Evolutionary conservation across 169 alveolate species (phyloP).

Genomic region (Neospora caninum): DNA sequence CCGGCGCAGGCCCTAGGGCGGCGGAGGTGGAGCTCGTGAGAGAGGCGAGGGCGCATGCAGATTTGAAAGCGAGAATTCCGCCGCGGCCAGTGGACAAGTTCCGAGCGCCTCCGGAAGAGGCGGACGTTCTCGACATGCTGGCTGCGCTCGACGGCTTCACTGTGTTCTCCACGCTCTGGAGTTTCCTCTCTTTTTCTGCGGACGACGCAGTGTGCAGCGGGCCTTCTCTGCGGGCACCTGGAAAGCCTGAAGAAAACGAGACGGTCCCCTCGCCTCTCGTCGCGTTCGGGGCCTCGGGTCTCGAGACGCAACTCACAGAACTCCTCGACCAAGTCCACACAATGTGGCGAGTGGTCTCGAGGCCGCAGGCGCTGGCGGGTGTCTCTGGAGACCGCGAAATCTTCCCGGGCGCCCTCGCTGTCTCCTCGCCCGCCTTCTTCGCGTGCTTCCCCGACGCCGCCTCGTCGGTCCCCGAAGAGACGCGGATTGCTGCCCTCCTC

Average conservation of each 20-base stretch:
- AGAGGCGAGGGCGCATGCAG: neutral
- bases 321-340: neutral
- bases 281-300: neutral
- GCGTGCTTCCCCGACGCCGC: too few relatives aligned
- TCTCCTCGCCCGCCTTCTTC: too few relatives aligned
- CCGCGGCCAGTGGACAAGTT: neutral
- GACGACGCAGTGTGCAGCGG: neutral
- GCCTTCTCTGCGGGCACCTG: too few relatives aligned
- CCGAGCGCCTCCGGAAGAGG: neutral
- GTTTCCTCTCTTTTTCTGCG: neutral
- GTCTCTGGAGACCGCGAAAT: too few relatives aligned
- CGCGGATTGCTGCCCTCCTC: neutral
- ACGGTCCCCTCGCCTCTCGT: neutral
- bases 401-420: too few relatives aligned
- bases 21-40: neutral
- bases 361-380: neutral
- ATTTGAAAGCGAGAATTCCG: neutral
- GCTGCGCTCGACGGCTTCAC: slow-evolving; percentile 7
- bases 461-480: neutral
- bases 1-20: neutral
- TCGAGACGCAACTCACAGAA: neutral
- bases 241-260: neutral
- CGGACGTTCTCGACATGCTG: slow-evolving; percentile 1
- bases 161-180: neutral
- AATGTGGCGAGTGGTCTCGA: neutral